Base-by-base conservation (phyloP, 148 eudicot species). In the Nyssa sinensis region DNA sequence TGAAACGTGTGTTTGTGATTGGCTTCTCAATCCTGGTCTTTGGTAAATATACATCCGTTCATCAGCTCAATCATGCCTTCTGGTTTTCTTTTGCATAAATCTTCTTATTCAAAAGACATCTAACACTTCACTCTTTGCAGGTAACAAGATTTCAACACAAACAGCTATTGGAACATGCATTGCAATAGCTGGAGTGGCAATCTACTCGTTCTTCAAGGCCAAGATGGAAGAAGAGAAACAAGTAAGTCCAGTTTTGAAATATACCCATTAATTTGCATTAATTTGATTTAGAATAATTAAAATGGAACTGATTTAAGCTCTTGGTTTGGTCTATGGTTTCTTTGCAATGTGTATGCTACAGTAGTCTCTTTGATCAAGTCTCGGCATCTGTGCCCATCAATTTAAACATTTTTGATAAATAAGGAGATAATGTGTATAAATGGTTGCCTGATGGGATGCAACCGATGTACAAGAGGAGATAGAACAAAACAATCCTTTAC, bases 1-100 rank as follows among this genome's bases (percentile, higher is more conserved):
- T 95, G 96, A 95, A 95, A 77, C 99, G 99, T 80, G 99, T 95
- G 80, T 92, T 95, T 70, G 99, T 95, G 80, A 95, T 95, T 65
- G 99, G 99, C 73, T 95, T 95, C 92, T 90, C 99, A 74, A 95
- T 95, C 69, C 57, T 95, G 27, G 65, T 81, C 81, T 95, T 95
- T 27, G 99, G 99, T 92, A 89, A 87, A 16, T 57, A 47, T 47
- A 35, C 39, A 35, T 35, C 39, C 37, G 25, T 34, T 51, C 39
- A 58, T 7, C 23, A 19, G 39, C 35, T 63, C 30, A 25, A 10
- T 59, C 27, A 17, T 70, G 67, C 35, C 23, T 32, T 24, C 30
- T 41, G 21, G 59, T 28, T 64, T 34, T 34, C 30, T n/a, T 13
- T 61, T 61, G 55, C 23, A 61, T 1, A 10, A 47, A 34, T 9